phyloP scores from a whole-genome alignment of 2,329 filamentous ascomycete species.

The Canariomyces notabilis region DNA sequence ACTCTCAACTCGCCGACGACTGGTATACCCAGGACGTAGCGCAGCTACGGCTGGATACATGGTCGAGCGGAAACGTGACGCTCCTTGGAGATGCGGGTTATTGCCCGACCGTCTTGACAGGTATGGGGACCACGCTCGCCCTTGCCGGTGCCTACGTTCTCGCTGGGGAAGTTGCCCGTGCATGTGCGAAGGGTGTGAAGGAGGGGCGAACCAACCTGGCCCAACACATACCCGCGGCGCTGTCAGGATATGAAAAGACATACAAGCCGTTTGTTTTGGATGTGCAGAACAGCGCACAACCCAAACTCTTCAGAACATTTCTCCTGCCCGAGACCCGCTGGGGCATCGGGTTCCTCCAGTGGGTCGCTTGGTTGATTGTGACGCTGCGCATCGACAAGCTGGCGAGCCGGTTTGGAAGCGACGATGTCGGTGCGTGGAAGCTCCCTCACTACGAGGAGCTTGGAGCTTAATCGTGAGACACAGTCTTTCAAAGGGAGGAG shows the following conservation, averaged over 20 bases:
- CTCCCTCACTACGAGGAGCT: constrained; percentile 14
- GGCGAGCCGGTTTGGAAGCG: neutral
- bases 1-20: constrained; percentile 35
- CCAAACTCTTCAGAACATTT: neutral
- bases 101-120: constrained; percentile 44
- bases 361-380: constrained; percentile 1
- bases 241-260: constrained; percentile 39
- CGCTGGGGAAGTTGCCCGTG: constrained; percentile 42
- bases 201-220: constrained; percentile 16
- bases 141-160: constrained; percentile 51
- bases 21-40: constrained; percentile 44
- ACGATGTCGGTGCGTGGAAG: constrained; percentile 8
- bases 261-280: constrained; percentile 42
- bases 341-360: constrained; percentile 1
- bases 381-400: constrained; percentile 1
- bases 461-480: neutral
- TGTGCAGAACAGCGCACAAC: constrained; percentile 32
- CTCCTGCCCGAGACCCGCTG: neutral
- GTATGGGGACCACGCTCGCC: constrained; percentile 46
- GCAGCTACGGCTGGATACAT: constrained; percentile 40
- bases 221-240: constrained; percentile 30
- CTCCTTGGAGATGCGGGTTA: constrained; percentile 52
- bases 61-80: constrained; percentile 43
- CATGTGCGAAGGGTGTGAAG: constrained; percentile 1
- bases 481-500: too few species aligned